These are phyloP conservation scores for Solanum hybrid DNA, from an alignment of 305 asterid species.

Conservation along the genomic window DNA sequence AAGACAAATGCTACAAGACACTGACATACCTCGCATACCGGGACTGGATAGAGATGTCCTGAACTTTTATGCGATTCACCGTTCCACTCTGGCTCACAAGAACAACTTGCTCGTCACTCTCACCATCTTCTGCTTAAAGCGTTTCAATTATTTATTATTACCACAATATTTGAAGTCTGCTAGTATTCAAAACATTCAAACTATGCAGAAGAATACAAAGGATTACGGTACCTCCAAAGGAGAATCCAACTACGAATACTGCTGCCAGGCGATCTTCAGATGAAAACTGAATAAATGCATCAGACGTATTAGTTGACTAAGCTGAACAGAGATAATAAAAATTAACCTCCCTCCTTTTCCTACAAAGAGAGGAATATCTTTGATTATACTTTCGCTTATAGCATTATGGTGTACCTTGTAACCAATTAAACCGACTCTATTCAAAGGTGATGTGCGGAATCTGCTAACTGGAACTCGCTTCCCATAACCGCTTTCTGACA, in stretches of 20 bases:
- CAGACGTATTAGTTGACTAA: neutral
- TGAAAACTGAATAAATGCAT: conserved; percentile 44
- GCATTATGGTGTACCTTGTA: conserved; percentile 52
- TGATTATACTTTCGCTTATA: neutral
- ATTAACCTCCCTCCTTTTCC: neutral
- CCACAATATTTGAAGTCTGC: neutral
- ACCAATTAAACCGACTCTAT: conserved; percentile 80
- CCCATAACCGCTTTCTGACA: conserved; percentile 84
- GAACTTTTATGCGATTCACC: conserved; percentile 90
- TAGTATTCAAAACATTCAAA: neutral
- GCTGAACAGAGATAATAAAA: neutral
- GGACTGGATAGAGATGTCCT: conserved; percentile 87
- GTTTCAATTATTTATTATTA: neutral
- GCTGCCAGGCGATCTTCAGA: conserved; percentile 82
- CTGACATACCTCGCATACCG: conserved; percentile 70
- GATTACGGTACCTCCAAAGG: conserved; percentile 52
- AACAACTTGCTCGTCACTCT: conserved; percentile 94
- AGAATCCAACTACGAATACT: conserved; percentile 84
- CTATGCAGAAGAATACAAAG: neutral
- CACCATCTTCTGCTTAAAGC: conserved; percentile 72
- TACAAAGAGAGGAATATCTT: neutral
- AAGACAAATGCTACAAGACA: neutral
- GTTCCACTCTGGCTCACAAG: conserved; percentile 99
- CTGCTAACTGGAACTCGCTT: conserved; percentile 89
- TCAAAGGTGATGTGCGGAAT: conserved; percentile 59